These are phyloP conservation scores for Leavenworthia alabamica DNA, from an alignment of 345 rosid species.

Conservation along the genomic window DNA sequence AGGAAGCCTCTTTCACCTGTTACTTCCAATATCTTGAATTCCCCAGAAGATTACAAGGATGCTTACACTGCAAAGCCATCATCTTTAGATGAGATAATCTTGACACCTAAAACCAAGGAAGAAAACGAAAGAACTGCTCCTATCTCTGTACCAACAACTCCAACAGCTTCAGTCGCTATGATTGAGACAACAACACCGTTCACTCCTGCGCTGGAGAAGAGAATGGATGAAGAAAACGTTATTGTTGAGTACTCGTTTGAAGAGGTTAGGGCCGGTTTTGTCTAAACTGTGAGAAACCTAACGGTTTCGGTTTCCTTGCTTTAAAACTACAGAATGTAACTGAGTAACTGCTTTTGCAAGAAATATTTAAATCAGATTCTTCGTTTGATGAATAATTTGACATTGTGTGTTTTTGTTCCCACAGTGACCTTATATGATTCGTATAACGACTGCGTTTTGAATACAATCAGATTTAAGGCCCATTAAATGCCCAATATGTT, in stretches of 20 bases:
- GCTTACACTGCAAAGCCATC: conserved; percentile 18
- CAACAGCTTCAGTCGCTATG: conserved; percentile 55
- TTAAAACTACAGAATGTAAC: neutral
- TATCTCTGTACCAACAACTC: conserved; percentile 41
- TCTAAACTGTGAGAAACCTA: conserved; percentile 4
- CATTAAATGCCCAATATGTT: neutral
- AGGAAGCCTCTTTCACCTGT: conserved; percentile 65
- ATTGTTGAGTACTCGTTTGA: conserved; percentile 30
- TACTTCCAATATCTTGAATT: conserved; percentile 44
- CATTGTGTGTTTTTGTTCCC: neutral
- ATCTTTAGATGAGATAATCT: conserved; percentile 16
- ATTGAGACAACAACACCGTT: conserved; percentile 49
- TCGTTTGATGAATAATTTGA: neutral
- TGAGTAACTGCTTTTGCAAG: conserved; percentile 3
- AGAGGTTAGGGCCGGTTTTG: conserved; percentile 26
- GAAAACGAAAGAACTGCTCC: conserved; percentile 33
- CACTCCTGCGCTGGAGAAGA: conserved; percentile 37
- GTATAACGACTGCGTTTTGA: neutral
- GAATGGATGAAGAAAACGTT: conserved; percentile 1
- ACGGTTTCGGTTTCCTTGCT: neutral
- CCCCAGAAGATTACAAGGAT: conserved; percentile 35
- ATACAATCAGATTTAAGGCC: neutral
- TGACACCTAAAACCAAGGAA: conserved; percentile 23
- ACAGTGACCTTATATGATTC: neutral
- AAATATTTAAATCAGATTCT: conserved; percentile 6